Evolutionary conservation across 2,329 filamentous ascomycete species (phyloP).

Genomic region (Cryphonectria parasitica): DNA sequence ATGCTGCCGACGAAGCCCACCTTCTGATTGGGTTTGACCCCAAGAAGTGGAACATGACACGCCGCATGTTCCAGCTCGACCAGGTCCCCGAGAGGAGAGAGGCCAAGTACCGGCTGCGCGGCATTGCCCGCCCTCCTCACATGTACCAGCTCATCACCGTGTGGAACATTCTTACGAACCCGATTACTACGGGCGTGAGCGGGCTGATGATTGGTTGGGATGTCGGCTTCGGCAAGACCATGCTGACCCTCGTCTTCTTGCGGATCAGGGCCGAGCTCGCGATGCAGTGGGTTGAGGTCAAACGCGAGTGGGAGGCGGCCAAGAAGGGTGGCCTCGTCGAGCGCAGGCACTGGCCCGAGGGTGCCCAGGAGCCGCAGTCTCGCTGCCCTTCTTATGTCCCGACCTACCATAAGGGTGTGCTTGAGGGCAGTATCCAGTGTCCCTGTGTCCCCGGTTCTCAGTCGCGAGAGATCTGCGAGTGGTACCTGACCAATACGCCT

Average conservation of each 20-base stretch:
- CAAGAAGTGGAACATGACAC: no score
- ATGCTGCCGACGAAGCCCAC: no score
- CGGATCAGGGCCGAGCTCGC: not conserved
- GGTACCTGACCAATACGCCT: not conserved
- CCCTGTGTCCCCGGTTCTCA: not conserved
- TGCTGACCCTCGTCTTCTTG: not conserved
- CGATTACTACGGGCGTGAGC: not conserved
- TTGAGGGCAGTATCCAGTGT: not conserved
- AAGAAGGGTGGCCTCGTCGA: no score
- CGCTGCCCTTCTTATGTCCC: not conserved
- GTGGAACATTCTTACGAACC: not conserved
- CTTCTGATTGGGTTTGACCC: no score
- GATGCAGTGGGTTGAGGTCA: not conserved
- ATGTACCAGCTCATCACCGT: not conserved
- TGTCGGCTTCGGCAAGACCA: not conserved
- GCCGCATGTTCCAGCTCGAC: no score
- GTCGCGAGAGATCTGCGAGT: not conserved
- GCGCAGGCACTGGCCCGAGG: not conserved
- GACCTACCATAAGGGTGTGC: not conserved
- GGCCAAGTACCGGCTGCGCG: not conserved
- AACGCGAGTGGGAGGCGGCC: not conserved
- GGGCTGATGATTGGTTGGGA: not conserved
- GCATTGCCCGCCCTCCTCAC: not conserved
- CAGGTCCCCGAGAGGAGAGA: not conserved
- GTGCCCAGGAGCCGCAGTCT: not conserved